Evolutionary conservation across 1,284 basidiomycete genomes (phyloP), one percentile per base, ranked within the genome.

Genomic region (Wallemia ichthyophaga): DNA sequence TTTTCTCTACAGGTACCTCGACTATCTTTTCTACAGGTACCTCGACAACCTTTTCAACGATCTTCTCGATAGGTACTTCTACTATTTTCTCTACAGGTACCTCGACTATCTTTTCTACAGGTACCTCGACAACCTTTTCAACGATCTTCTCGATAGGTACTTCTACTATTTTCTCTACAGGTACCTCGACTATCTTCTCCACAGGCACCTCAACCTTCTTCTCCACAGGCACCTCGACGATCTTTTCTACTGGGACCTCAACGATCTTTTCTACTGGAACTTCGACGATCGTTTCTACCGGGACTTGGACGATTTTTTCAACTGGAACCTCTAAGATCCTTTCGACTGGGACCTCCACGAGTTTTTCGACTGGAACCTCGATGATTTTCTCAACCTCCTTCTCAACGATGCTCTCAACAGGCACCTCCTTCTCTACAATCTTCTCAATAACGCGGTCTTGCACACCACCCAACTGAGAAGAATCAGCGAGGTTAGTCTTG

Each of bases 11-110:
- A 67, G 72, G 62, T 66, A 63, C 70, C 72, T 74, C 62, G 31
- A 69, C 64, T 25, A 62, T 59, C 37, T 64, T 65, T 57, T 76
- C 77, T 59, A 77, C 72, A 21, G 28, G 7, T 17, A 7, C 28
- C 28, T 69, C 64, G 27, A 71, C 68, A 7, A 68, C 65, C 61
- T 66, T 67, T 58, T 71, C 68, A 53, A 72, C 67, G n/a, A 58
- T 58, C 21, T 58, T 61, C 53, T 62, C 61, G 27, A 62, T 60
- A 27, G 64, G 56, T 31, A 65, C 56, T 62, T 66, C 54, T 60
- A 61, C 61, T 58, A 63, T 61, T 56, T 54, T 63, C 58, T 61
- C 64, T 21, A 59, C 64, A 27, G 61, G 61, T 74, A 75, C 58
- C 59, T 68, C 64, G 48, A 68, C 61, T 55, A 61, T 60, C 63